phyloP scores from a whole-genome alignment of 176 grass and related monocot species.

The Bolboschoenus planiculmis region DNA sequence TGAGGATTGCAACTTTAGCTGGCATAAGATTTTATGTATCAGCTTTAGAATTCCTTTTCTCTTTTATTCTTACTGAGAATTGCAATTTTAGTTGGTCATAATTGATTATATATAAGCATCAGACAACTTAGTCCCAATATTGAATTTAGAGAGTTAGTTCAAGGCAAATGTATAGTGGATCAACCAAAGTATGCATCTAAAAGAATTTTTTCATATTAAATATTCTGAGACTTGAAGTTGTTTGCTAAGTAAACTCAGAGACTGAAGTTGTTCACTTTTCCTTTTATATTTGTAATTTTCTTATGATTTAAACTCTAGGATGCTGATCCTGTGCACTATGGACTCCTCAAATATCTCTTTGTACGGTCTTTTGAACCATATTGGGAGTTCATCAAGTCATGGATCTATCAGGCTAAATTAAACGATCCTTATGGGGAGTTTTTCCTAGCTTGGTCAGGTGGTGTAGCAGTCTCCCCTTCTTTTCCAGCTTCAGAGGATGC shows the following conservation, averaged over 20 bases:
- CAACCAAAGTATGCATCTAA: neutral
- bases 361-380: slow-evolving; percentile 76
- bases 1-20: neutral
- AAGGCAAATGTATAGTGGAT: neutral
- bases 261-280: slow-evolving; percentile 5
- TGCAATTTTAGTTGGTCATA: neutral
- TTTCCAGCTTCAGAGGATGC: slow-evolving; percentile 24
- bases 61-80: too few relatives aligned
- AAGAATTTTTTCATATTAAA: neutral
- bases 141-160: neutral
- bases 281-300: slow-evolving; percentile 29
- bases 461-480: slow-evolving; percentile 30
- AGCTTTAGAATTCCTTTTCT: neutral
- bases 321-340: slow-evolving; percentile 78
- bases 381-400: slow-evolving; percentile 84
- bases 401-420: slow-evolving; percentile 77
- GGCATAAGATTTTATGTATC: neutral
- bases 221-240: neutral
- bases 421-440: slow-evolving; percentile 90
- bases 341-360: slow-evolving; percentile 85
- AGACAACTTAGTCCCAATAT: neutral
- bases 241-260: slow-evolving; percentile 4
- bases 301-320: slow-evolving; percentile 49
- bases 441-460: slow-evolving; percentile 37
- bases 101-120: neutral